A percentile compares a stretch with the other conserved stretches of the same genome.
Evolutionary conservation across 495 filamentous ascomycete species (phyloP).

Genomic region (Astrothelium macrocarpum): DNA sequence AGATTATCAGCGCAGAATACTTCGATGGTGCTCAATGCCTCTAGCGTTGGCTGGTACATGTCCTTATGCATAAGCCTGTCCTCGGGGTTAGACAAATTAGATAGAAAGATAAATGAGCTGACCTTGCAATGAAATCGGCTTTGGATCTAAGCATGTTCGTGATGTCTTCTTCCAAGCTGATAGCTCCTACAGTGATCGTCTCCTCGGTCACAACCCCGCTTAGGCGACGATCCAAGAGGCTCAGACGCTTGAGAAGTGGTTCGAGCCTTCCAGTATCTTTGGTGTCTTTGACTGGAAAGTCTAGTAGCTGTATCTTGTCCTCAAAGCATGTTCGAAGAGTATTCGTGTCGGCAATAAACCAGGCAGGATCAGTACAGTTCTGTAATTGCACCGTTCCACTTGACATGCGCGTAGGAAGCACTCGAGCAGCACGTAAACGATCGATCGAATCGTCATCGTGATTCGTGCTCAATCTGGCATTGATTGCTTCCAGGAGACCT

Average conservation of each 20-base stretch:
- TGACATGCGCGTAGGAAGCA: conserved; percentile 3
- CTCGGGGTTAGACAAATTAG: neutral
- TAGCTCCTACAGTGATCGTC: neutral
- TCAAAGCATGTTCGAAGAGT: neutral
- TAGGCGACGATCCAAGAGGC: neutral
- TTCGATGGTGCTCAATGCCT: neutral
- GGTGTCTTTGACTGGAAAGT: neutral
- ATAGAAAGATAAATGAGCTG: neutral
- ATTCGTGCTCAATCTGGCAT: neutral
- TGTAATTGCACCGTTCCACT: neutral
- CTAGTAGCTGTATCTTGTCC: conserved; percentile 1
- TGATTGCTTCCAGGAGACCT: neutral
- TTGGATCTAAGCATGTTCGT: neutral
- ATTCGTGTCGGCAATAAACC: conserved; percentile 2
- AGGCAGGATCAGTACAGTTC: neutral
- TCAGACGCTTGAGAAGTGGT: conserved; percentile 1
- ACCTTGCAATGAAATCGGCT: conserved; percentile 7
- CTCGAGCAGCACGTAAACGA: neutral
- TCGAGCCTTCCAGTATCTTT: neutral
- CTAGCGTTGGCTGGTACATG: neutral
- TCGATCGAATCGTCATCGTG: neutral
- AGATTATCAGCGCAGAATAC: conserved; percentile 5
- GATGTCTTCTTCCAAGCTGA: neutral
- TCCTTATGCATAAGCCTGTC: conserved; percentile 4
- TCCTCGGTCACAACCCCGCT: neutral